phyloP scores from a whole-genome alignment of 1,284 basidiomycete genomes.

The Wallemia ichthyophaga region DNA sequence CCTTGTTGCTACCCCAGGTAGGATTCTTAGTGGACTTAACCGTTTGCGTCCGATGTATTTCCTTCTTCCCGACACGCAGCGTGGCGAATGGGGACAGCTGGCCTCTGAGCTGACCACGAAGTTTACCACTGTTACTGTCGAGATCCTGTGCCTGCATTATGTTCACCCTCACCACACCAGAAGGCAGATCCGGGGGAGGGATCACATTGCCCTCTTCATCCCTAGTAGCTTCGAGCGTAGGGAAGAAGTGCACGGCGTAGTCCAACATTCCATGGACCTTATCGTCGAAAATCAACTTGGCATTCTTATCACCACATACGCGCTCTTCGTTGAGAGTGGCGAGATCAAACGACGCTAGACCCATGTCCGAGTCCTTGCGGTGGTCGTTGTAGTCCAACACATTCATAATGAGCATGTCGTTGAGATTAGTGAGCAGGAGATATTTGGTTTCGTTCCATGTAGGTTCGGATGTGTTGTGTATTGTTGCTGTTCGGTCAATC shows the following conservation, averaged over 20 bases:
- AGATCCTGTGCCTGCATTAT: constrained; percentile 90
- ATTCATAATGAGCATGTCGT: constrained; percentile 44
- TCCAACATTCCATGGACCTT: constrained; percentile 58
- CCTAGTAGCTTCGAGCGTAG: constrained; percentile 43
- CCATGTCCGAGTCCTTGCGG: constrained; percentile 47
- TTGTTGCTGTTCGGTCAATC: constrained; percentile 42
- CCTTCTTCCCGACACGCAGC: constrained; percentile 31
- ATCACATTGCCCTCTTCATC: constrained; percentile 32
- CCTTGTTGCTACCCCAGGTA: constrained; percentile 16
- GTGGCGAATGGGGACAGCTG: constrained; percentile 51
- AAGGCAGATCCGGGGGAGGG: constrained; percentile 31
- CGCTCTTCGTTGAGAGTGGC: constrained; percentile 47
- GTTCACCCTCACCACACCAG: constrained; percentile 56
- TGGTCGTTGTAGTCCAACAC: constrained; percentile 77
- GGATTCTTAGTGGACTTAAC: constrained; percentile 57
- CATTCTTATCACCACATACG: constrained; percentile 38
- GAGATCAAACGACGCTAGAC: constrained; percentile 50
- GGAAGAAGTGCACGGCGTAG: constrained; percentile 58
- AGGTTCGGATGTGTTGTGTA: constrained; percentile 25
- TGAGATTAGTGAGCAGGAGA: constrained; percentile 54
- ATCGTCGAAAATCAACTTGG: constrained; percentile 52
- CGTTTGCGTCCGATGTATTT: constrained; percentile 28
- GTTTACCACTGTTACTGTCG: constrained; percentile 34
- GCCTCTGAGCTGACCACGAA: constrained; percentile 18
- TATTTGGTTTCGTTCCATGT: constrained; percentile 80